Conservation (phyloP, 768 basidiomycete genomes). For the Mycena alexandri region DNA sequence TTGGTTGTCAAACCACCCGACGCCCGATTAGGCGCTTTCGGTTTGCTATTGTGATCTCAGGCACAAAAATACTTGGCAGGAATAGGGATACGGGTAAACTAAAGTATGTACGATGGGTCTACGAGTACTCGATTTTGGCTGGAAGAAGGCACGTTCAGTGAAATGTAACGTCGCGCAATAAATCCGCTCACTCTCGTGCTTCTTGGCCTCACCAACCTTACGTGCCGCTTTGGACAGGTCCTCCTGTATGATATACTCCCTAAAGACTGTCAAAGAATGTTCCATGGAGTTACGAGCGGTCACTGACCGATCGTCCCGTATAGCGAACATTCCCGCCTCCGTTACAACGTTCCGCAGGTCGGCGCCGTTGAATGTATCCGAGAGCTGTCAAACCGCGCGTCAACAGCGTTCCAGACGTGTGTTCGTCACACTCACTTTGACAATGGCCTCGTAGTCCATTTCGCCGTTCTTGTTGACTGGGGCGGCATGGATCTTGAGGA, state of each 20-base stretch:
- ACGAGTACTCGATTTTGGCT: constrained; percentile 70
- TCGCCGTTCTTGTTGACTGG: constrained; percentile 96
- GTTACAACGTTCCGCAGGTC: constrained; percentile 96
- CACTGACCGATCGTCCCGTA: constrained; percentile 89
- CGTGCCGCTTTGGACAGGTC: constrained; percentile 96
- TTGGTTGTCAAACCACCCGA: no score
- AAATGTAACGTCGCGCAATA: not conserved
- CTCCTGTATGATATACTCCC: constrained; percentile 93
- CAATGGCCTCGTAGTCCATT: constrained; percentile 98
- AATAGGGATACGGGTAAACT: constrained; percentile 10
- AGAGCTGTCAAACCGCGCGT: constrained; percentile 62
- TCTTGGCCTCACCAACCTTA: constrained; percentile 97
- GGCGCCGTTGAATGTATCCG: constrained; percentile 95
- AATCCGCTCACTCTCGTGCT: constrained; percentile 88
- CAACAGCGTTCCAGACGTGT: constrained; percentile 12
- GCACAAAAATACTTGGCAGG: constrained; percentile 5
- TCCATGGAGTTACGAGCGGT: not conserved
- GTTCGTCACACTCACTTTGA: constrained; percentile 71
- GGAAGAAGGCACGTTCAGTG: constrained; percentile 29
- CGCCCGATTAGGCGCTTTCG: constrained; percentile 6
- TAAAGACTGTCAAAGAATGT: constrained; percentile 42
- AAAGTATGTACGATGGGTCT: constrained; percentile 13
- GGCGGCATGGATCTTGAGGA: constrained; percentile 95
- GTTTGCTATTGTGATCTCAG: constrained; percentile 2
- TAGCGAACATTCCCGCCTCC: constrained; percentile 98